phyloP scores from a whole-genome alignment of 2,329 filamentous ascomycete genomes.

The Metarhizium humberi region DNA sequence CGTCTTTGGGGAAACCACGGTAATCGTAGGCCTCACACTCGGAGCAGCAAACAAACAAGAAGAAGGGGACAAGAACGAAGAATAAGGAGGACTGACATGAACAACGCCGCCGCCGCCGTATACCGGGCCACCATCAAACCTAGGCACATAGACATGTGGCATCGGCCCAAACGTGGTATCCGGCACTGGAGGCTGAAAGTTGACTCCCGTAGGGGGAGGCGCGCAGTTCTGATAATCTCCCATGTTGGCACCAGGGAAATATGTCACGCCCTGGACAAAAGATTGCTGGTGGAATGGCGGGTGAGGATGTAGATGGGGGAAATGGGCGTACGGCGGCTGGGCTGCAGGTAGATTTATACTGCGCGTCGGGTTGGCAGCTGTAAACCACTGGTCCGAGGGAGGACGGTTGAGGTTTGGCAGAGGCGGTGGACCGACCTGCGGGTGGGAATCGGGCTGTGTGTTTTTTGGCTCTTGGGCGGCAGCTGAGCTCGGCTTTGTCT shows the following conservation, averaged over 20 bases:
- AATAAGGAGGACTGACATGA: slow-evolving; percentile 21
- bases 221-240: slow-evolving; percentile 32
- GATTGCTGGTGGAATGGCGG: slow-evolving; percentile 8
- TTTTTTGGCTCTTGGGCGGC: slow-evolving; percentile 1
- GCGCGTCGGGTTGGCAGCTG: slow-evolving; percentile 23
- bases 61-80: slow-evolving; percentile 2
- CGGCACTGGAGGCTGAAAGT: slow-evolving; percentile 50
- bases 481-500: background rate
- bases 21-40: slow-evolving; percentile 13
- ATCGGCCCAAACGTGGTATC: slow-evolving; percentile 48
- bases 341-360: slow-evolving; percentile 10
- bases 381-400: slow-evolving; percentile 21
- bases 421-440: slow-evolving; percentile 10
- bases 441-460: slow-evolving; percentile 6
- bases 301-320: slow-evolving; percentile 4
- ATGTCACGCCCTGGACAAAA: slow-evolving; percentile 9
- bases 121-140: slow-evolving; percentile 29
- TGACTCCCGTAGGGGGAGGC: slow-evolving; percentile 33
- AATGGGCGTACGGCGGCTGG: slow-evolving; percentile 3
- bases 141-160: slow-evolving; percentile 46
- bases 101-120: slow-evolving; percentile 7
- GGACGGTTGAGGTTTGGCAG: slow-evolving; percentile 10
- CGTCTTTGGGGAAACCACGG: slow-evolving; percentile 23
- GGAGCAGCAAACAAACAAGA: slow-evolving; percentile 14
- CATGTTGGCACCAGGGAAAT: slow-evolving; percentile 16